These are phyloP conservation scores for Cephaloascus albidus DNA, from an alignment of 805 yeast genomes.

Conservation along the genomic window DNA sequence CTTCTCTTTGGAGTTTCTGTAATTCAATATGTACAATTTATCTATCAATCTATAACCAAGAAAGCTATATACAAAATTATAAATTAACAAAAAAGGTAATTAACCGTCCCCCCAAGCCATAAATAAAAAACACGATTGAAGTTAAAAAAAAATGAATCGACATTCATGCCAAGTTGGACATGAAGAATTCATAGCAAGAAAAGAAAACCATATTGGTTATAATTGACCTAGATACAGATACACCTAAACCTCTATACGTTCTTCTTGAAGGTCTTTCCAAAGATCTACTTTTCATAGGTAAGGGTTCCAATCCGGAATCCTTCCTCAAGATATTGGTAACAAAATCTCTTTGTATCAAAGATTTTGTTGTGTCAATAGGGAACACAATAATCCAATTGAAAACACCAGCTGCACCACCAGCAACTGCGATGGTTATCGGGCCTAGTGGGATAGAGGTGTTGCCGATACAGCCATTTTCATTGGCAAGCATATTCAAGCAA, in stretches of 20 bases:
- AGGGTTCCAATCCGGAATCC: conserved; percentile 34
- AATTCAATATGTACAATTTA: neutral
- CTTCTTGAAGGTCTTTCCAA: conserved; percentile 31
- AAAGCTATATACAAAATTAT: no score
- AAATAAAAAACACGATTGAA: no score
- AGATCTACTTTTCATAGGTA: conserved; percentile 21
- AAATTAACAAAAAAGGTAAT: neutral
- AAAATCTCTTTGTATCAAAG: conserved; percentile 65
- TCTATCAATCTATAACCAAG: neutral
- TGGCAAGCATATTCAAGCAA: conserved; percentile 19
- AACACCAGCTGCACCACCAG: conserved; percentile 78
- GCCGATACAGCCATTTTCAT: conserved; percentile 18
- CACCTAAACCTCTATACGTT: conserved; percentile 72
- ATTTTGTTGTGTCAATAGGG: conserved; percentile 76
- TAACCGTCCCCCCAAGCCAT: conserved; percentile 13
- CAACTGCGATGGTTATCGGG: conserved; percentile 43
- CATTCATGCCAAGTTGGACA: conserved; percentile 43
- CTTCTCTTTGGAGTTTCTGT: no score
- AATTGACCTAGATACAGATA: conserved; percentile 63
- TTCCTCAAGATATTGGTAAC: conserved; percentile 56
- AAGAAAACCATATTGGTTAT: conserved; percentile 70
- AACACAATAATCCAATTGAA: conserved; percentile 67
- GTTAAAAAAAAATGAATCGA: no score
- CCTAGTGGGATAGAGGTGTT: conserved; percentile 17
- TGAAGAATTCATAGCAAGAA: conserved; percentile 57